Evolutionary conservation across 2,329 filamentous ascomycete genomes (phyloP).

Genomic region (Hypoxylon sp.): DNA sequence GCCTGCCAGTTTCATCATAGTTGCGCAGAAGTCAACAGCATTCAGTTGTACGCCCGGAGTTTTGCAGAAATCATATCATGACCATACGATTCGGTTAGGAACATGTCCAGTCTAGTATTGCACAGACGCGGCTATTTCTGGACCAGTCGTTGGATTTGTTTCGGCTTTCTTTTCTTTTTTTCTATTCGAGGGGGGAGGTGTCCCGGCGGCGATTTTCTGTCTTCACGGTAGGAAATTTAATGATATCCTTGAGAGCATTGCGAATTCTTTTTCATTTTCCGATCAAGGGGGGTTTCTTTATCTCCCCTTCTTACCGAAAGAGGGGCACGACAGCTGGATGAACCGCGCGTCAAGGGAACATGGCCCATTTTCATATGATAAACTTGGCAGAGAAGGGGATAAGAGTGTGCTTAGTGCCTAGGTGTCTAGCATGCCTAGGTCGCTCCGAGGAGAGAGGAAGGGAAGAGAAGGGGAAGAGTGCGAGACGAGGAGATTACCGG

Average conservation of each 20-base stretch:
- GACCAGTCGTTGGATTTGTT: slow-evolving; percentile 45
- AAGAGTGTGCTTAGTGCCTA: neutral
- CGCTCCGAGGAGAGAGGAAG: neutral
- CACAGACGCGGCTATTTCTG: slow-evolving; percentile 21
- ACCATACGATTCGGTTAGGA: slow-evolving; percentile 29
- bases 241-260: slow-evolving; percentile 54
- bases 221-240: slow-evolving; percentile 52
- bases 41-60: slow-evolving; percentile 34
- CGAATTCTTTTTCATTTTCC: slow-evolving; percentile 32
- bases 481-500: neutral
- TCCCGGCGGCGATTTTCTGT: slow-evolving; percentile 46
- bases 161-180: slow-evolving; percentile 41
- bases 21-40: slow-evolving; percentile 26
- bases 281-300: neutral
- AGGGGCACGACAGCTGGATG: slow-evolving; percentile 9
- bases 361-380: slow-evolving; percentile 5
- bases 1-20: slow-evolving; percentile 12
- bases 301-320: slow-evolving; percentile 5
- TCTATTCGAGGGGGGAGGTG: slow-evolving; percentile 44
- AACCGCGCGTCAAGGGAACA: slow-evolving; percentile 10
- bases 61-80: slow-evolving; percentile 31
- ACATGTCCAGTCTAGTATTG: slow-evolving; percentile 2
- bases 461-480: neutral
- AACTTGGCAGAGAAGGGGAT: neutral
- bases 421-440: neutral